Conservation (phyloP, 2,329 filamentous ascomycete genomes). For the Juglanconis juglandina region DNA sequence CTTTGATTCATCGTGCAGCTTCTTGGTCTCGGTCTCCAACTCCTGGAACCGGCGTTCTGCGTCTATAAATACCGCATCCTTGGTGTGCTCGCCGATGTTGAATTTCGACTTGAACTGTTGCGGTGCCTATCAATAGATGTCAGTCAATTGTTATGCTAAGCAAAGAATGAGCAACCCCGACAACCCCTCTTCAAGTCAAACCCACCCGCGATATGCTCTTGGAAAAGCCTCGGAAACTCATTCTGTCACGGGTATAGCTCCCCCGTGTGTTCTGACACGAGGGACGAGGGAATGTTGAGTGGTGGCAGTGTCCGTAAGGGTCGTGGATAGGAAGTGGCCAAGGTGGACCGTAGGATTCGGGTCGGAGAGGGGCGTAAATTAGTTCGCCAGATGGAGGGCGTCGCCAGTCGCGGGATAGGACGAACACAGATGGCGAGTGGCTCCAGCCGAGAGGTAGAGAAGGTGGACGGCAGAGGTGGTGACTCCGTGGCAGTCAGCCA, state of each 20-base stretch:
- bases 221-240: conserved; percentile 97
- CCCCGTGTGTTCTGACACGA: not conserved
- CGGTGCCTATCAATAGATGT: conserved; percentile 59
- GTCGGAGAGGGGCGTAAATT: not conserved
- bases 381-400: not conserved
- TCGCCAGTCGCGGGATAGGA: not conserved
- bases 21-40: conserved; percentile 93
- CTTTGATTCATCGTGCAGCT: conserved; percentile 91
- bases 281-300: not conserved
- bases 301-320: not conserved
- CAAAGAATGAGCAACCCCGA: conserved; percentile 17
- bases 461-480: not conserved
- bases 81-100: conserved; percentile 92
- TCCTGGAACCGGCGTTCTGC: conserved; percentile 92
- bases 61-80: conserved; percentile 92
- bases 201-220: conserved; percentile 84
- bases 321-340: not conserved
- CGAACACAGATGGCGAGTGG: not conserved
- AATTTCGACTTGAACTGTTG: conserved; percentile 89
- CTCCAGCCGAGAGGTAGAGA: no score
- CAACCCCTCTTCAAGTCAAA: not conserved
- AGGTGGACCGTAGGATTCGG: not conserved
- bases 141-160: conserved; percentile 22
- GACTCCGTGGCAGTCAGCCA: not conserved
- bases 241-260: conserved; percentile 35